phyloP scores from a whole-genome alignment of 306 rosid species.

The Vigna nakashimae region DNA sequence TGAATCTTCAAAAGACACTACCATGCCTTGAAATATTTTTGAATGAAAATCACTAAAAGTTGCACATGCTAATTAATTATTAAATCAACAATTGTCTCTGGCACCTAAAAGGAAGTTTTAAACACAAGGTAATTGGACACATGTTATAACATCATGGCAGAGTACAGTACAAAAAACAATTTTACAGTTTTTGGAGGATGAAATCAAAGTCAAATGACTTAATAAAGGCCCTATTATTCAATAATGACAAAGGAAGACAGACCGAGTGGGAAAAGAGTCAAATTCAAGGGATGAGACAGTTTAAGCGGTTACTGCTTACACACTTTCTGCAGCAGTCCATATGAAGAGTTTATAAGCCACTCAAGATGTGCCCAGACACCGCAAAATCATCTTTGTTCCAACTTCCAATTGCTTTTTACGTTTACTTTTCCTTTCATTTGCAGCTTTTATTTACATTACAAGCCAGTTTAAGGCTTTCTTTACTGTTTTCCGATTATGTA shows the following conservation, averaged over 20 bases:
- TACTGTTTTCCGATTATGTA: neutral
- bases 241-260: neutral
- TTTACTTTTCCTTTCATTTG: neutral
- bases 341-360: neutral
- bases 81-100: neutral
- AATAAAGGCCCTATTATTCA: neutral
- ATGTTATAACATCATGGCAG: neutral
- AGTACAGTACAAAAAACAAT: neutral
- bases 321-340: neutral
- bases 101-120: neutral
- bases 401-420: neutral
- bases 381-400: neutral
- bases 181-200: neutral
- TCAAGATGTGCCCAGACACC: neutral
- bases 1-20: neutral
- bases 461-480: neutral
- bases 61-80: neutral
- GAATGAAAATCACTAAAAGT: neutral
- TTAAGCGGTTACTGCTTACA: neutral
- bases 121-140: neutral
- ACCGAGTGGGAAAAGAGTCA: neutral
- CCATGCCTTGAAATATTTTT: neutral
- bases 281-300: constrained; percentile 8
- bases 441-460: neutral
- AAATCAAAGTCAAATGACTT: neutral